Percentiles rank a stretch among this genome's conserved stretches.
Evolutionary conservation across 805 yeast species (phyloP).

Genomic region (Starmerella lactis-condensi): DNA sequence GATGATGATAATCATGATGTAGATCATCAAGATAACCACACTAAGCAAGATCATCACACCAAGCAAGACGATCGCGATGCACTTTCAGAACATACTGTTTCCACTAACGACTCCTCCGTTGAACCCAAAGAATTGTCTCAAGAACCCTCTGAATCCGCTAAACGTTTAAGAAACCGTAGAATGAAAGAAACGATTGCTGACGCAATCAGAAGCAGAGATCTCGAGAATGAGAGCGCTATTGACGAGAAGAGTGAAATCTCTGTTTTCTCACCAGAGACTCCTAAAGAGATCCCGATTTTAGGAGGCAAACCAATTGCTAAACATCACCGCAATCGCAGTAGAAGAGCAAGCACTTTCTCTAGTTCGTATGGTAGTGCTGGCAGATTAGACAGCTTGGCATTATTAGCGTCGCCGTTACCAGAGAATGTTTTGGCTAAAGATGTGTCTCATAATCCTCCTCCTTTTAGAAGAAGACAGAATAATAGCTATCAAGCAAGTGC

Average conservation of each 20-base stretch:
- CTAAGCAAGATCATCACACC: background rate
- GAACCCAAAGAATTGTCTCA: too few species aligned
- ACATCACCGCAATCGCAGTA: slow-evolving; percentile 6
- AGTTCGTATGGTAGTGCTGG: slow-evolving; percentile 4
- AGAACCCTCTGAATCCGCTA: too few species aligned
- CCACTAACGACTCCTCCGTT: too few species aligned
- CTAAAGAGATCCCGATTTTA: slow-evolving; percentile 11
- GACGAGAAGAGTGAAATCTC: too few species aligned
- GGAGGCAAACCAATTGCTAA: slow-evolving; percentile 11
- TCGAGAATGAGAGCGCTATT: too few species aligned
- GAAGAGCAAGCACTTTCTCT: slow-evolving; percentile 6
- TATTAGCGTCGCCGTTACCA: slow-evolving; percentile 17
- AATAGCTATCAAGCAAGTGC: background rate
- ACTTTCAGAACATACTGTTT: too few species aligned
- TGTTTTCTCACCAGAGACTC: too few species aligned
- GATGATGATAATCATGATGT: slow-evolving; percentile 4
- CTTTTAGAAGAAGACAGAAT: slow-evolving; percentile 8
- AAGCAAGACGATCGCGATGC: too few species aligned
- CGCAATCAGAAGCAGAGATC: too few species aligned
- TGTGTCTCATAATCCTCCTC: slow-evolving; percentile 10
- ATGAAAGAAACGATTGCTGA: too few species aligned
- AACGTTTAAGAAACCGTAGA: too few species aligned
- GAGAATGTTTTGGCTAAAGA: slow-evolving; percentile 14
- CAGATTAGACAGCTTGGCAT: slow-evolving; percentile 9
- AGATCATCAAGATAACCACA: background rate